These are phyloP conservation scores for Sporothrix globosa DNA, from an alignment of 2,329 filamentous ascomycete genomes.

Conservation along the genomic window DNA sequence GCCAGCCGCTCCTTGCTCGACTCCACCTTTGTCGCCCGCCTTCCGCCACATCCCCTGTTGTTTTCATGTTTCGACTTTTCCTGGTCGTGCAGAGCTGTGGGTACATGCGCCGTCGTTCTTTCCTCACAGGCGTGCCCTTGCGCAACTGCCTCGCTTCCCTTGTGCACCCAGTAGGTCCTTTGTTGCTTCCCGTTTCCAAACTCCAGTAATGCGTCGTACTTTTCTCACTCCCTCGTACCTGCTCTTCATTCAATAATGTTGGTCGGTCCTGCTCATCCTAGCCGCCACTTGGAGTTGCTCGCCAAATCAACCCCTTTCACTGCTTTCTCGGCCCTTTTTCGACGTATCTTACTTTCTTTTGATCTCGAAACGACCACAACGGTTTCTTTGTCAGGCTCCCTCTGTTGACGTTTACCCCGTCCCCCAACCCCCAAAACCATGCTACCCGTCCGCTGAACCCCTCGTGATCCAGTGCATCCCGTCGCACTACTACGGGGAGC, in stretches of 20 bases:
- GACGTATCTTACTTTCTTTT: neutral
- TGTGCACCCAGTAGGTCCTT: slow-evolving; percentile 1
- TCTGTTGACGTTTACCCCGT: neutral
- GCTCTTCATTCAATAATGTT: neutral
- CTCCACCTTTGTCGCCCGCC: slow-evolving; percentile 22
- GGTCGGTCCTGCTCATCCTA: slow-evolving; percentile 10
- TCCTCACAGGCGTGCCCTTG: neutral
- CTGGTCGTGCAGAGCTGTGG: slow-evolving; percentile 14
- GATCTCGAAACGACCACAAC: slow-evolving; percentile 2
- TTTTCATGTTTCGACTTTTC: slow-evolving; percentile 26
- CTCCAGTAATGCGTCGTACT: neutral
- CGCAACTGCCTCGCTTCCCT: slow-evolving; percentile 16
- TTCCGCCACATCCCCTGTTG: slow-evolving; percentile 21
- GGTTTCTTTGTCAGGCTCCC: neutral
- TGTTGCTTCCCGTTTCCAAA: slow-evolving; percentile 2
- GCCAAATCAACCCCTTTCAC: neutral
- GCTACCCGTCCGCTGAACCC: slow-evolving; percentile 15
- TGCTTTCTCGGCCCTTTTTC: neutral
- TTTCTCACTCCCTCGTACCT: slow-evolving; percentile 5
- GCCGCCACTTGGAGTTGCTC: slow-evolving; percentile 14
- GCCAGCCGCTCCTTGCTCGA: slow-evolving; percentile 28
- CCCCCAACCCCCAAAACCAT: slow-evolving; percentile 19
- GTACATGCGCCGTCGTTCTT: slow-evolving; percentile 9
- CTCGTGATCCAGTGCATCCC: slow-evolving; percentile 26
- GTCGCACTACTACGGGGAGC: slow-evolving; percentile 25